Percentiles rank a stretch among this genome's conserved stretches.
These are phyloP conservation scores for Chytriomyces hyalinus DNA, from an alignment of 192 early-diverging fungal genomes.

Conservation along the genomic window DNA sequence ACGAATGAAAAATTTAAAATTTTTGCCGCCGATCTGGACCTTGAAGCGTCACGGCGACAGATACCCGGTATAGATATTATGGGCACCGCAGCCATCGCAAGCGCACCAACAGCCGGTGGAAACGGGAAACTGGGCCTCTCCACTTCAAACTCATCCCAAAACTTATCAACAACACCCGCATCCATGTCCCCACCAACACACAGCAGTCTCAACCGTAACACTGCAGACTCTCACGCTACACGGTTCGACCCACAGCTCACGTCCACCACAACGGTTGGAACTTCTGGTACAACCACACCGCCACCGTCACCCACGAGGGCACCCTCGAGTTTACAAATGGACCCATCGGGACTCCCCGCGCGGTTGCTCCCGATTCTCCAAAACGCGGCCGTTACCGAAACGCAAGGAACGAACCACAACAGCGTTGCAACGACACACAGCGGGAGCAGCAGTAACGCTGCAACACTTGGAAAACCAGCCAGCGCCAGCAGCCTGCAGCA, in stretches of 20 bases:
- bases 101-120: neutral
- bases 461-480: neutral
- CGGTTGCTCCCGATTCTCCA: neutral
- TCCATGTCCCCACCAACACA: neutral
- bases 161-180: no score
- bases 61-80: slow-evolving; percentile 41
- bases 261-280: neutral
- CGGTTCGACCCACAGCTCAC: neutral
- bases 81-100: neutral
- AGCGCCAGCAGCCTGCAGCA: neutral
- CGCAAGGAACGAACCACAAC: neutral
- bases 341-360: neutral
- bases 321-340: neutral
- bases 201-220: neutral
- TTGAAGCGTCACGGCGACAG: slow-evolving; percentile 35
- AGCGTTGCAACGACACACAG: neutral
- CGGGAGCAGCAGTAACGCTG: neutral
- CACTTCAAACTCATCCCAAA: slow-evolving; percentile 3
- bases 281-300: neutral
- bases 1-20: slow-evolving; percentile 40
- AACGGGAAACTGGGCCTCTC: neutral
- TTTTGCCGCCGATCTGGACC: slow-evolving; percentile 36
- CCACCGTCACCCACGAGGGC: neutral
- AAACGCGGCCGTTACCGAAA: neutral
- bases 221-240: neutral